Conservation (phyloP, 1,139 yeast species). For the Groenewaldozyma auringiensis region DNA sequence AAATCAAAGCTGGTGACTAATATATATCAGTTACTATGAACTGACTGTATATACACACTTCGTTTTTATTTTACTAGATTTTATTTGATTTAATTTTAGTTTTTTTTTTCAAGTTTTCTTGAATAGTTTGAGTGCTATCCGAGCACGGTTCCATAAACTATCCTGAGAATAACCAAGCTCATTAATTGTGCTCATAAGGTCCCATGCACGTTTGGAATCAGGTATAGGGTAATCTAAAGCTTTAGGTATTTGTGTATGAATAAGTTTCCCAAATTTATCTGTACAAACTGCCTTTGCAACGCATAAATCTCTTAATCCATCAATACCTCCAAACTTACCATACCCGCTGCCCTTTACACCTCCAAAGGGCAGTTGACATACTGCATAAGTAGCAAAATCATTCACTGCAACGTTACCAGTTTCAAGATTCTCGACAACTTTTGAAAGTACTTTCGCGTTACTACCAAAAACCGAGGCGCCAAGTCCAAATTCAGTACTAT, state of each 20-base stretch:
- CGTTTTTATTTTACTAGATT: too few relatives aligned
- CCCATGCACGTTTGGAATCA: slow-evolving; percentile 79
- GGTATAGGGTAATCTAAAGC: slow-evolving; percentile 87
- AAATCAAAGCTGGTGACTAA: too few relatives aligned
- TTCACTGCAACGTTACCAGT: slow-evolving; percentile 93
- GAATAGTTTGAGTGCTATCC: slow-evolving; percentile 46
- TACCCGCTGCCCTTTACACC: slow-evolving; percentile 90
- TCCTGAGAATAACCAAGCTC: slow-evolving; percentile 67
- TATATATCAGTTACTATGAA: too few relatives aligned
- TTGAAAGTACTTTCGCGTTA: slow-evolving; percentile 44
- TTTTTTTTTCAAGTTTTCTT: background rate
- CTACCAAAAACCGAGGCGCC: slow-evolving; percentile 86
- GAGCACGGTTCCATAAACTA: slow-evolving; percentile 59
- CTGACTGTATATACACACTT: too few relatives aligned
- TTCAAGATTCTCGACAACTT: slow-evolving; percentile 54
- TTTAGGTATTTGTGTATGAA: slow-evolving; percentile 73
- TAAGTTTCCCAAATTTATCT: slow-evolving; percentile 62
- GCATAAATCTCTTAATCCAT: slow-evolving; percentile 86
- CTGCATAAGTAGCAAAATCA: slow-evolving; percentile 93
- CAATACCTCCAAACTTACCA: slow-evolving; percentile 96
- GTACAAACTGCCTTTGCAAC: slow-evolving; percentile 77
- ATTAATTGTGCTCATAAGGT: slow-evolving; percentile 71
- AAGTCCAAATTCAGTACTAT: slow-evolving; percentile 80
- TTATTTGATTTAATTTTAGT: too few relatives aligned
- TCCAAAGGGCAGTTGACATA: slow-evolving; percentile 94